phyloP scores from a whole-genome alignment of 768 basidiomycete genomes.

The Tricholomella constricta region DNA sequence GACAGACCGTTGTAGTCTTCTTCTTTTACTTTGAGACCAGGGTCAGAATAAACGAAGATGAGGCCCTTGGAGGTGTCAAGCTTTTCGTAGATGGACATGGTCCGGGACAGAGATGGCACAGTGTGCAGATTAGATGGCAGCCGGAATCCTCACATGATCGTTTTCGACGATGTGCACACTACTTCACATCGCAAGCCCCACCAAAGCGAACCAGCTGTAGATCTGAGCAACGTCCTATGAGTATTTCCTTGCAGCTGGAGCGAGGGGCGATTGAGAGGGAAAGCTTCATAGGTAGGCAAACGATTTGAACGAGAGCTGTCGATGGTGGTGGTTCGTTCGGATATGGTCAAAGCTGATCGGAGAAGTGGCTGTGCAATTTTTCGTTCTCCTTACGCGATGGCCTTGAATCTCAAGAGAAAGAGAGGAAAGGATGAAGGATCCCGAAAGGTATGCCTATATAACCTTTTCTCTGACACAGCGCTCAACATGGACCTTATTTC shows the following conservation, averaged over 20 bases:
- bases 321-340: constrained; percentile 1
- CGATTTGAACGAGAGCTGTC: not conserved
- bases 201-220: not conserved
- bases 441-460: constrained; percentile 23
- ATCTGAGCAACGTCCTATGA: not conserved
- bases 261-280: not conserved
- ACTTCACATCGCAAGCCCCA: constrained; percentile 7
- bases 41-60: constrained; percentile 17
- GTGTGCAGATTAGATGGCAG: not conserved
- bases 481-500: not conserved
- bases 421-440: constrained; percentile 17
- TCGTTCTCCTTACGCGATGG: constrained; percentile 22
- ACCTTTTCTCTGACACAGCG: not conserved
- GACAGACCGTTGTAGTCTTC: constrained; percentile 28
- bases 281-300: not conserved
- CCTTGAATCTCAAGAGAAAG: constrained; percentile 31
- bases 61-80: constrained; percentile 10
- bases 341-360: constrained; percentile 1
- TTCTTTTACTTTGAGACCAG: constrained; percentile 20
- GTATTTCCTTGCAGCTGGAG: not conserved
- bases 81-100: constrained; percentile 10
- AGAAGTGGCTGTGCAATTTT: constrained; percentile 37
- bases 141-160: not conserved
- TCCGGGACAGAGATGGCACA: not conserved
- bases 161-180: constrained; percentile 5